Evolutionary conservation across 208 protist species (phyloP), one percentile per base, ranked within the genome.

Genomic region (Leishmania lainsoni): DNA sequence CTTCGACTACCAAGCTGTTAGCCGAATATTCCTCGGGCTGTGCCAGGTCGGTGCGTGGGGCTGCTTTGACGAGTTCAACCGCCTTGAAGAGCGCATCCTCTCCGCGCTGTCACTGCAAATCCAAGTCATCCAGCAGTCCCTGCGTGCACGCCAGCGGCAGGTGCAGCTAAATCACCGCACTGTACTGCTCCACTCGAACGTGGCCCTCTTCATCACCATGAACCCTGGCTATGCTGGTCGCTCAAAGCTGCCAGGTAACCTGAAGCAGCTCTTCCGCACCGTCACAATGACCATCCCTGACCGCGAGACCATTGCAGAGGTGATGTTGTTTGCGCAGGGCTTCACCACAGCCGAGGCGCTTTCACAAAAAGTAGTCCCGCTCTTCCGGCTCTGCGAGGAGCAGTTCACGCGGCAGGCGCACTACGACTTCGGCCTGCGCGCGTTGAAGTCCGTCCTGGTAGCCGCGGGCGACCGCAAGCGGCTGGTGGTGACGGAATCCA

Each of bases 1-100:
- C 35, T 99, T 99, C 81, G 99, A 99, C 87, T 99, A 98, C 87
- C 93, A 99, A 83, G 97, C 99, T 2, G 99, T 99, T 88, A 97
- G 96, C 61, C 92, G 99, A 79, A 99, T 99, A 71, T 99, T 99
- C 79, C 93, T 99, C n/a, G 99, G 99, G 49, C 94, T 99, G 8
- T 99, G 99, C 87, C 98, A 99, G 83, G 99, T 99, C 63, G 99
- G 99, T 61, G 99, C 99, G 54, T 99, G 99, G 99, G 99, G 99
- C 81, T 99, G 99, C 92, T 99, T 99, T 87, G 99, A 99, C 91
- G 99, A 99, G 93, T 99, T 99, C 91, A 99, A 99, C 87, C 96
- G 99, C 63, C 93, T 99, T 0, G 98, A 99, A 83, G 99, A 99
- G 91, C 93, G 98, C 77, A 99, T 99, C 78, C 91, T 99, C 35